Base-by-base conservation (phyloP, 805 yeast genomes). In the Pichia scutulata region DNA sequence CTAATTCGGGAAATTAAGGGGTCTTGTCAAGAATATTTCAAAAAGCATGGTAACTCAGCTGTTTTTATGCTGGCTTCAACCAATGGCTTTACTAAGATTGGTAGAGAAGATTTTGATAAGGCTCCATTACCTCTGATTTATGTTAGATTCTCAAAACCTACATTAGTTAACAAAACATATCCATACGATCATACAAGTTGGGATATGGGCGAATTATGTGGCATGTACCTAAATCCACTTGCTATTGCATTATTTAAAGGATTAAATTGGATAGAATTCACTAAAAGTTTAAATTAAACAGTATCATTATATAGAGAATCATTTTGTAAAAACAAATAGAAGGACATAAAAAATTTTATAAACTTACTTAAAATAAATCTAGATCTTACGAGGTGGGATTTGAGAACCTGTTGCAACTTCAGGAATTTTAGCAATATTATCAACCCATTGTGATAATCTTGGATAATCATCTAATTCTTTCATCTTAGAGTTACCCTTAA, bases 1-100 rank as follows among this genome's bases (percentile, higher is more conserved):
- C 61, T 70, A 43, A 63, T 81, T 1, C 68, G 86, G 42, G 85
- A 81, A 57, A 58, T 80, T 30, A 70, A 72, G 8, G 86, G 85
- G 1, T 75, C 78, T 2, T 75, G 75, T 57, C 54, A 44, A n/a
- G 56, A 54, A 36, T 46, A 57, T n/a, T 54, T 52, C 3, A 42
- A 44, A 5, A 36, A 48, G 7, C 30, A 48, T 8, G 43, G 41
- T 7, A 46, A 47, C 14, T 46, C 54, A 1, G 47, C 50, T 2
- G 47, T 59, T 60, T 68, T 75, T 56, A 68, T 78, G 62, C 58
- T 80, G 25, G 74, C 74, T 7, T 67, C 78, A 9, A 77, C 82
- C 3, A 65, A 69, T 12, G 69, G 71, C 0, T 63, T 77, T 46
- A 76, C 84, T 0, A 60, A 67, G 39, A 79, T 75, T 51, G 83